Evolutionary conservation across 306 rosid genomes (phyloP).

Genomic region (Morella rubra): DNA sequence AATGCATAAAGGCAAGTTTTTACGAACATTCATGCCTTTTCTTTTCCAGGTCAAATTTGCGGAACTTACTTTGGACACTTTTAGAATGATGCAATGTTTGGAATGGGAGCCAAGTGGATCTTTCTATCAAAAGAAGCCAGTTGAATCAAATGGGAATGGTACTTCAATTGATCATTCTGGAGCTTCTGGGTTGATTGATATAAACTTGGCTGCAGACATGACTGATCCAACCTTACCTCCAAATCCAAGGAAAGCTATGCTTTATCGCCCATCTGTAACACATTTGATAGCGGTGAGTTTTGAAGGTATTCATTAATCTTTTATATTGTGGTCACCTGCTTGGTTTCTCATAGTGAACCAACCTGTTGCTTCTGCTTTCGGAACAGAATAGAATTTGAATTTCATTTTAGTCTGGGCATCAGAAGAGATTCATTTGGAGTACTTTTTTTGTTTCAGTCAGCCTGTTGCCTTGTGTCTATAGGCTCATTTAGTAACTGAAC

Average conservation of each 20-base stretch:
- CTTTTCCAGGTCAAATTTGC: slow-evolving; percentile 89
- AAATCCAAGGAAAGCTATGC: slow-evolving; percentile 88
- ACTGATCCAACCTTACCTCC: slow-evolving; percentile 81
- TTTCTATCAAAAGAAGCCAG: slow-evolving; percentile 64
- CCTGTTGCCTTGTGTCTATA: slow-evolving; percentile 12
- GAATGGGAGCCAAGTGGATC: slow-evolving; percentile 96
- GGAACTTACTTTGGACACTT: slow-evolving; percentile 83
- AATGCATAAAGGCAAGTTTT: slow-evolving; percentile 16
- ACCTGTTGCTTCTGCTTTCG: not conserved
- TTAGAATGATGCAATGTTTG: slow-evolving; percentile 91
- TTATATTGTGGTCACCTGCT: not conserved
- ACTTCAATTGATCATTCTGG: slow-evolving; percentile 70
- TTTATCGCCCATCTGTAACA: slow-evolving; percentile 88
- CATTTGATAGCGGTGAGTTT: slow-evolving; percentile 90
- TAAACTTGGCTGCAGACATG: slow-evolving; percentile 82
- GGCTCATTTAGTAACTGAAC: slow-evolving; percentile 10
- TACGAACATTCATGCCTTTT: slow-evolving; percentile 30
- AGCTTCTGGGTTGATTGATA: slow-evolving; percentile 82
- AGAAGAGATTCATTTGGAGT: not conserved
- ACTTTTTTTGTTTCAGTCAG: not conserved
- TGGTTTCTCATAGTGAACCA: not conserved
- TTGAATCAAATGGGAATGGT: slow-evolving; percentile 66
- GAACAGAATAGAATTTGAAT: not conserved
- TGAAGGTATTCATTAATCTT: slow-evolving; percentile 5
- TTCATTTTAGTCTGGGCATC: not conserved